A percentile compares a stretch with the other conserved stretches of the same genome.
These are phyloP conservation scores for Carex myosuroides DNA, from an alignment of 176 grass and related monocot species.

Conservation along the genomic window DNA sequence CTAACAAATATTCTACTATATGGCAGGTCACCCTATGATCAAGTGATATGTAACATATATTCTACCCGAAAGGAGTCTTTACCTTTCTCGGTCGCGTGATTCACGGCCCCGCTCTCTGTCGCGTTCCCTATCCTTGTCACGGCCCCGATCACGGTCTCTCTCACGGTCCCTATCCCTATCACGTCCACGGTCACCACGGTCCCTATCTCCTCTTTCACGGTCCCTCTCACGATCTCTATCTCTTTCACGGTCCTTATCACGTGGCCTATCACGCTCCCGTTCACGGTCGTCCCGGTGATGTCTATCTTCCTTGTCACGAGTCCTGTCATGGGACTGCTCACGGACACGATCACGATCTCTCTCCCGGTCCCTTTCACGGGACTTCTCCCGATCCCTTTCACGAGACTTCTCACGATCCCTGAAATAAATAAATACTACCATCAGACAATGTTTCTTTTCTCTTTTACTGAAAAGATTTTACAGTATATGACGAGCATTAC, in stretches of 20 bases:
- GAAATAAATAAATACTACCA: not conserved
- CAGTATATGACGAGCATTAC: conserved; percentile 17
- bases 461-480: not conserved
- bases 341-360: conserved; percentile 23
- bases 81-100: conserved; percentile 20
- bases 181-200: conserved; percentile 44
- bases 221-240: conserved; percentile 36
- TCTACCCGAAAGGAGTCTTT: not conserved
- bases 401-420: conserved; percentile 58
- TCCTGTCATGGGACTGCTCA: conserved; percentile 49
- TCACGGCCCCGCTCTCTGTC: conserved; percentile 15
- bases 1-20: too few relatives aligned
- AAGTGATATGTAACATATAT: not conserved
- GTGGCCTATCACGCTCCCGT: conserved; percentile 39
- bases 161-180: conserved; percentile 47
- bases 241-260: conserved; percentile 55
- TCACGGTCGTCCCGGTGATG: conserved; percentile 49
- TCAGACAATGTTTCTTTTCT: not conserved
- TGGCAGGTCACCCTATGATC: not conserved
- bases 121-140: conserved; percentile 44
- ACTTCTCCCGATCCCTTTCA: conserved; percentile 55
- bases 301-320: conserved; percentile 63
- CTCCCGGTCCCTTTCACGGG: conserved; percentile 39
- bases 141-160: conserved; percentile 40
- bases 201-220: conserved; percentile 26